Conservation (phyloP, 2,329 filamentous ascomycete species). For the Sarocladiaceae sp. region DNA sequence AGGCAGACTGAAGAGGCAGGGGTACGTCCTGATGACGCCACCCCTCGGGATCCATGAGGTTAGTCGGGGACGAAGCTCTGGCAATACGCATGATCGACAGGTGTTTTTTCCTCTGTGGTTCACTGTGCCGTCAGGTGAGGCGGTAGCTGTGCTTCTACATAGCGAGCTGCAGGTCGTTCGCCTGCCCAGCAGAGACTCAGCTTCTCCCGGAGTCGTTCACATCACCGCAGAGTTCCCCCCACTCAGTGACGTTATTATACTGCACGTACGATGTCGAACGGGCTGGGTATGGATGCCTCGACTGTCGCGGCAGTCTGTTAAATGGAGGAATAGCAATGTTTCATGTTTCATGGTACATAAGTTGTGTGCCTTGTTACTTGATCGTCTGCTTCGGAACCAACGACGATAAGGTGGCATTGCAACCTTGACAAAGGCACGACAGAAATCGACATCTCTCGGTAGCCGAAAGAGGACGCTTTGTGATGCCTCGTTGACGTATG, state of each 20-base stretch:
- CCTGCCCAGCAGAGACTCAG: neutral
- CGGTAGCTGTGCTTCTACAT: neutral
- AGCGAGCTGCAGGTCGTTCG: neutral
- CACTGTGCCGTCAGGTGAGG: neutral
- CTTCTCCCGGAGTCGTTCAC: no score
- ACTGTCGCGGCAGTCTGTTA: neutral
- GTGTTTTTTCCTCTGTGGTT: neutral
- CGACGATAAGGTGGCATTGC: no score
- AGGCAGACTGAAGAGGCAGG: neutral
- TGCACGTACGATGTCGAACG: neutral
- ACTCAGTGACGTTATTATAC: neutral
- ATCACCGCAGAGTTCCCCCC: no score
- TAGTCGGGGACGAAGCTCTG: no score
- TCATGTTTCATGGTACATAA: no score
- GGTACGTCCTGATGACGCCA: neutral
- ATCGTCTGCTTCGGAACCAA: no score
- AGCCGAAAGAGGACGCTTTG: neutral
- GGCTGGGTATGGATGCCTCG: no score
- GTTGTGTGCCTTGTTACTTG: neutral
- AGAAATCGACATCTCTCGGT: no score
- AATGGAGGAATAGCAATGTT: neutral
- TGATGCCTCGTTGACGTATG: neutral
- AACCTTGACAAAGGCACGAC: no score
- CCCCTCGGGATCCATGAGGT: neutral
- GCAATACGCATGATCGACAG: neutral